Evolutionary conservation across 192 early-diverging fungal species (phyloP).

Genomic region (Podila clonocystis): DNA sequence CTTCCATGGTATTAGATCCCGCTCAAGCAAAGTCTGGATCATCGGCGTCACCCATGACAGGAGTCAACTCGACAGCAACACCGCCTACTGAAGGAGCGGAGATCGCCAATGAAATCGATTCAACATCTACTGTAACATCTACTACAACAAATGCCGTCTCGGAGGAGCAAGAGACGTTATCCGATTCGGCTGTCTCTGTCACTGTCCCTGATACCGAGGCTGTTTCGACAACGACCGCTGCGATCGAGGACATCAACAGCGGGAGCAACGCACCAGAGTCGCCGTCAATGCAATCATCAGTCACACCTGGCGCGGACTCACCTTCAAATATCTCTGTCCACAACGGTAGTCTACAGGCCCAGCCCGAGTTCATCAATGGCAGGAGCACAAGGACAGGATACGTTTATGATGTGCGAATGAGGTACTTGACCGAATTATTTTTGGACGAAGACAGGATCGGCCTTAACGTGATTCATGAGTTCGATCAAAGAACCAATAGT

Average conservation of each 20-base stretch:
- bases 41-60: background rate
- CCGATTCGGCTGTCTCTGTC: too few relatives aligned
- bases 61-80: background rate
- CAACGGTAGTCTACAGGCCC: conserved; percentile 6
- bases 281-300: background rate
- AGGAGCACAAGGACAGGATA: conserved; percentile 49
- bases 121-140: background rate
- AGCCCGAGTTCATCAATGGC: conserved; percentile 29
- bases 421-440: conserved; percentile 11
- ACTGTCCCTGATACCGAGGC: too few relatives aligned
- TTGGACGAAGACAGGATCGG: too few relatives aligned
- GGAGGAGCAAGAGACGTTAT: too few relatives aligned
- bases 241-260: background rate
- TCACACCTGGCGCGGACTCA: background rate
- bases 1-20: background rate
- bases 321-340: background rate
- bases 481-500: too few relatives aligned
- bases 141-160: too few relatives aligned
- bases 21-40: background rate
- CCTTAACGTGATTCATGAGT: too few relatives aligned
- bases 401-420: conserved; percentile 48
- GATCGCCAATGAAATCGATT: background rate
- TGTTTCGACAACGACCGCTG: too few relatives aligned
- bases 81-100: background rate
- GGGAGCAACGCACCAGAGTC: background rate